A percentile compares a stretch with the other conserved stretches of the same genome.
phyloP scores from a whole-genome alignment of 1,284 basidiomycete genomes.

The Afroboletus lepidellus region DNA sequence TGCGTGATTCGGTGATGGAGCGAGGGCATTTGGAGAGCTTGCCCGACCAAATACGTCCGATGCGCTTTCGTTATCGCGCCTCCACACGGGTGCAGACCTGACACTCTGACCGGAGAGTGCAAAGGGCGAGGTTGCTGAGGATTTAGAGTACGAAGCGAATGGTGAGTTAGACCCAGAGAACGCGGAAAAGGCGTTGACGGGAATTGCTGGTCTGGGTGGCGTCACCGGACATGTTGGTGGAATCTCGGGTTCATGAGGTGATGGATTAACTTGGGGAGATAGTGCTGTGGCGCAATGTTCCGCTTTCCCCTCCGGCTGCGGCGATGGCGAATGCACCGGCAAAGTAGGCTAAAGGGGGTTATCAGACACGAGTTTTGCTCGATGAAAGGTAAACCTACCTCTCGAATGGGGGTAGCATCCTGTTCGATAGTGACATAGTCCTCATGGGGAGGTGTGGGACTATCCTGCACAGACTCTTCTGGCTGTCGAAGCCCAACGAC shows the following conservation, averaged over 20 bases:
- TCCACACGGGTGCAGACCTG: conserved; percentile 28
- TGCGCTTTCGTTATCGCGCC: conserved; percentile 6
- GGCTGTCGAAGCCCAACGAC: conserved; percentile 10
- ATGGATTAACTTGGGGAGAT: conserved; percentile 2
- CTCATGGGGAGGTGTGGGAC: conserved; percentile 1
- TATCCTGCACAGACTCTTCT: conserved; percentile 12
- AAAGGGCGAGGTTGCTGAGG: conserved; percentile 29
- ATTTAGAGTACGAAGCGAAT: conserved; percentile 36
- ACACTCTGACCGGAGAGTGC: conserved; percentile 13
- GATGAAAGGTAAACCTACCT: conserved; percentile 17
- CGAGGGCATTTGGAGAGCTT: conserved; percentile 8
- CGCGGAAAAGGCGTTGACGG: conserved; percentile 41
- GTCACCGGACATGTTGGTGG: conserved; percentile 13
- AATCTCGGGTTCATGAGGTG: conserved; percentile 14
- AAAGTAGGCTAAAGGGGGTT: conserved; percentile 12
- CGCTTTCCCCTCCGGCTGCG: conserved; percentile 12
- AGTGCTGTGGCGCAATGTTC: conserved; percentile 16
- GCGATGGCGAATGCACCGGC: not conserved
- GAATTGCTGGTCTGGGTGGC: conserved; percentile 14
- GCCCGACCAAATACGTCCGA: conserved; percentile 11
- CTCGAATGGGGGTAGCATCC: conserved; percentile 5
- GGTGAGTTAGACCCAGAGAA: conserved; percentile 44
- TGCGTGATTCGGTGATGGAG: conserved; percentile 20
- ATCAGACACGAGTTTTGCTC: conserved; percentile 11
- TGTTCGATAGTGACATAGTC: conserved; percentile 1